These are phyloP conservation scores for Houttuynia cordata DNA, from an alignment of 164 flowering plant genomes.

Conservation along the genomic window DNA sequence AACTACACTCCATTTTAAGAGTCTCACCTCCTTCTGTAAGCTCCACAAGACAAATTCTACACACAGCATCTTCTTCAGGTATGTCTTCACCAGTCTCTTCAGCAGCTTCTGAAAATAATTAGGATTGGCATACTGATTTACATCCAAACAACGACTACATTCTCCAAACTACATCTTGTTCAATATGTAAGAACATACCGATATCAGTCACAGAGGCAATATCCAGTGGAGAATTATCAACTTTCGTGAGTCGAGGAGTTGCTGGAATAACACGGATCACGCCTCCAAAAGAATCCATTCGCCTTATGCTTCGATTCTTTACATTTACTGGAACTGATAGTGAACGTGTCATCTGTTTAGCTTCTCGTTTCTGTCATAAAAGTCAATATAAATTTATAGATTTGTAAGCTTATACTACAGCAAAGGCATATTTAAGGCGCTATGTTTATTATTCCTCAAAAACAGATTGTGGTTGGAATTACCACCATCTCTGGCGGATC, in stretches of 20 bases:
- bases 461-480: no score
- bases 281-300: constrained; percentile 43
- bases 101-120: constrained; percentile 18
- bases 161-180: background rate
- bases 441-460: no score
- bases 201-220: constrained; percentile 23
- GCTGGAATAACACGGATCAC: constrained; percentile 52
- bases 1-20: constrained; percentile 75
- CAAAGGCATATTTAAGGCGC: background rate
- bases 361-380: constrained; percentile 34
- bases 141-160: background rate
- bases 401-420: background rate
- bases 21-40: constrained; percentile 70
- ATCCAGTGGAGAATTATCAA: constrained; percentile 23
- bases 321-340: constrained; percentile 64
- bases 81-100: constrained; percentile 59
- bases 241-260: constrained; percentile 32
- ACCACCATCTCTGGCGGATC: constrained; percentile 14
- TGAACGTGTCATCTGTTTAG: constrained; percentile 45
- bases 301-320: constrained; percentile 38
- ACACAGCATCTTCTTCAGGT: constrained; percentile 80
- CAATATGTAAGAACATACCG: constrained; percentile 17
- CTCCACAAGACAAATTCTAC: constrained; percentile 76
- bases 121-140: background rate
- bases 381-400: background rate